Evolutionary conservation across 2,329 filamentous ascomycete genomes (phyloP).

Genomic region (Plenodomus lindquistii): DNA sequence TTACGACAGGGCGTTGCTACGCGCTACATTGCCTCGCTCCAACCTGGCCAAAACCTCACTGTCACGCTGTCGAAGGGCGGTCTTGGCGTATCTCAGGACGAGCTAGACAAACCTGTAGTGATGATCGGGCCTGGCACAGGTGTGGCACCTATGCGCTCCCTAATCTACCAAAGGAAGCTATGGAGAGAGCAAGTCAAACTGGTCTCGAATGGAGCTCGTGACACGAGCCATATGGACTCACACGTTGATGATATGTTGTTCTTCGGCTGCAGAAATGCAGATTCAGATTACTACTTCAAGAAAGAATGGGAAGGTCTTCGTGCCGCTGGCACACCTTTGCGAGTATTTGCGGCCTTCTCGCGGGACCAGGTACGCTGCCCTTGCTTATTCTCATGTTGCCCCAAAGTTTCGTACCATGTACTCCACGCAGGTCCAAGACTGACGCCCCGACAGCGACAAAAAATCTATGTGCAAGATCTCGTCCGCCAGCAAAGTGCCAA

Average conservation of each 20-base stretch:
- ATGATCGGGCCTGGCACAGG: conserved; percentile 86
- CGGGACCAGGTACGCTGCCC: conserved; percentile 60
- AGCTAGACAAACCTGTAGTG: conserved; percentile 64
- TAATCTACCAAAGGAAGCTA: conserved; percentile 71
- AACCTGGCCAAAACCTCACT: conserved; percentile 60
- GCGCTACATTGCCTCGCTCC: conserved; percentile 74
- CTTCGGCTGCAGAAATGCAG: conserved; percentile 78
- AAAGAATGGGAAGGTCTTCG: conserved; percentile 69
- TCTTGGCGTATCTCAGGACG: conserved; percentile 44
- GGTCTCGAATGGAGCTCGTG: neutral
- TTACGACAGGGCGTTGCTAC: conserved; percentile 88
- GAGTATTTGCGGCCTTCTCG: conserved; percentile 69
- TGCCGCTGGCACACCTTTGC: conserved; percentile 49
- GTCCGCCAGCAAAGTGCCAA: conserved; percentile 56
- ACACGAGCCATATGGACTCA: neutral
- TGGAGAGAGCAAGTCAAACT: conserved; percentile 40
- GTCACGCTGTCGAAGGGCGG: conserved; percentile 62
- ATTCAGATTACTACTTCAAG: conserved; percentile 79
- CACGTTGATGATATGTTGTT: conserved; percentile 61
- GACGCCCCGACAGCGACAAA: conserved; percentile 48
- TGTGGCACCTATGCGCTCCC: conserved; percentile 78
- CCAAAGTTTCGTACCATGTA: neutral
- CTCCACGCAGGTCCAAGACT: neutral
- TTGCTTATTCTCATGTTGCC: neutral
- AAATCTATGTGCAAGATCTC: conserved; percentile 70